Base-by-base conservation (phyloP, 2,329 filamentous ascomycete genomes). In the Cladophialophora exuberans region DNA sequence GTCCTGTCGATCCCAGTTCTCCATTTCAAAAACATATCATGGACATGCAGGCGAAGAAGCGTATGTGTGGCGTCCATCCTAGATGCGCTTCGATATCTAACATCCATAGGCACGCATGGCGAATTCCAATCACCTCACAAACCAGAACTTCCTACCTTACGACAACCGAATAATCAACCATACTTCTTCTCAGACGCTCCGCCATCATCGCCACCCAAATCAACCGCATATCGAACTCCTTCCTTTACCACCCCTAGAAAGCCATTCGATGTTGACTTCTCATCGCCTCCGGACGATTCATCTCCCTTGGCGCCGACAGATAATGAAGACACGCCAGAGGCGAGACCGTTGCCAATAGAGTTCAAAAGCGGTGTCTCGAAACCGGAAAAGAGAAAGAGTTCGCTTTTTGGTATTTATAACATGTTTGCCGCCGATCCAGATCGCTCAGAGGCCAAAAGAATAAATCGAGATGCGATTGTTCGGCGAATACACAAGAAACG, bases 371-470 rank as follows among this genome's bases (percentile, higher is more conserved):
- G 58, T 41, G 54, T 55, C n/a, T 38, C 50, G 26, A 59, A 54
- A 46, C 23, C 52, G 39, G 56, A 62, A 58, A 66, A 66, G 22
- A 72, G 72, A 56, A 66, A 71, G 20, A 75, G 71, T 55, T 74
- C 70, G 13, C 59, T 73, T 6, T 74, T 72, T 52, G 70, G 69
- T 42, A 67, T 76, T 48, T 76, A 73, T 43, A 72, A 72, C 22
- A 71, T 70, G 41, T 76, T 74, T 49, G 71, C 70, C n/a, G 70
- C 73, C 1, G 76, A 73, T 46, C 73, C 87, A 0, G 87, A 87
- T 1, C 80, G 83, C 61, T 87, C 86, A 39, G 86, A 89, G 63
- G 82, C 89, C 46, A 76, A 81, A 31, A 71, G 76, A 54, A 71
- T 69, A 3, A 74, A 75, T 51, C 73, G 73, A 7, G 77, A 79